These are phyloP conservation scores for Eimeria sp. DNA, from an alignment of 169 alveolate genomes.

Conservation along the genomic window DNA sequence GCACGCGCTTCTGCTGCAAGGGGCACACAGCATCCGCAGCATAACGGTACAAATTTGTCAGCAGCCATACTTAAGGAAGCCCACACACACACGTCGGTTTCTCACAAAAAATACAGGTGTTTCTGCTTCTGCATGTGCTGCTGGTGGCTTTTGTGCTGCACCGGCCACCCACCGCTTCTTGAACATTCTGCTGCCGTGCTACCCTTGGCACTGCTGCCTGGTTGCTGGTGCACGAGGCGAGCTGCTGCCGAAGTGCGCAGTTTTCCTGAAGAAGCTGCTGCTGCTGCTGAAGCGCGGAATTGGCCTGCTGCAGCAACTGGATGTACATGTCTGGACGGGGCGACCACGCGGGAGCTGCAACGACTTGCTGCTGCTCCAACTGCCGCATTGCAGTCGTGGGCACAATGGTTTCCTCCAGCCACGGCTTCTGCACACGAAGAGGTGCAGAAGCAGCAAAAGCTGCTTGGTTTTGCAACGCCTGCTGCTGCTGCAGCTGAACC, in stretches of 20 bases:
- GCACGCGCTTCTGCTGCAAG: constrained; percentile 49
- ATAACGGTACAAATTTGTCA: neutral
- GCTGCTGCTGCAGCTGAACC: constrained; percentile 34
- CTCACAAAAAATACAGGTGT: neutral
- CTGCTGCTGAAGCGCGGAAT: constrained; percentile 63
- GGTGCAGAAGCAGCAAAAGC: neutral
- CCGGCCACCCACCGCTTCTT: constrained; percentile 28
- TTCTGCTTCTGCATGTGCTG: neutral
- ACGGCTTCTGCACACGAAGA: neutral
- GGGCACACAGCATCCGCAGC: neutral
- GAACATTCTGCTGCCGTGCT: constrained; percentile 28
- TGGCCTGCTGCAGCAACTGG: constrained; percentile 61
- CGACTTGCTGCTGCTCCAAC: constrained; percentile 24
- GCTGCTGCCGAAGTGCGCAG: constrained; percentile 63
- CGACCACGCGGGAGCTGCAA: constrained; percentile 45
- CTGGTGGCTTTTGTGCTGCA: neutral
- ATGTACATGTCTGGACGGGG: constrained; percentile 52
- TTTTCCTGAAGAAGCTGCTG: constrained; percentile 57
- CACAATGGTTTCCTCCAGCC: constrained; percentile 59
- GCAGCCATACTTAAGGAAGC: neutral
- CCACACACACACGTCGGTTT: neutral
- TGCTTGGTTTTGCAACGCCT: constrained; percentile 7
- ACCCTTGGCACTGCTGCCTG: constrained; percentile 10
- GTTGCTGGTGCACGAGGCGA: constrained; percentile 53
- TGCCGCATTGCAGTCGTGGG: constrained; percentile 28